Percentiles rank a stretch among this genome's conserved stretches.
Conservation (phyloP, 331 rosid genomes). For the Phaseolus coccineus region DNA sequence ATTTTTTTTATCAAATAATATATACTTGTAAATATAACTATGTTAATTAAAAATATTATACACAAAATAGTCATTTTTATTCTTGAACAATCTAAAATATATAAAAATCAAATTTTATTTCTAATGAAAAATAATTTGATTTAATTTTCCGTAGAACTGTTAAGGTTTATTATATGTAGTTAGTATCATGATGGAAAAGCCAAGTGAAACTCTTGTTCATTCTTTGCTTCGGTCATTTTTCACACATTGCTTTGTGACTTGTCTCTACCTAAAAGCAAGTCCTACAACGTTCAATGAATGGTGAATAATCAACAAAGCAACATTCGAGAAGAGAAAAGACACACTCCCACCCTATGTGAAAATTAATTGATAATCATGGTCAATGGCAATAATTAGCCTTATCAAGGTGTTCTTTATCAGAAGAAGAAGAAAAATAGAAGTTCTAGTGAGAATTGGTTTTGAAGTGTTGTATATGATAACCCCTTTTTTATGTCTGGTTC, state of each 20-base stretch:
- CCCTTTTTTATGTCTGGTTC: constrained; percentile 1
- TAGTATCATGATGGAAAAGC: not conserved
- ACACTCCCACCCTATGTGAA: not conserved
- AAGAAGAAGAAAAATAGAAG: not conserved
- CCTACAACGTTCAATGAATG: not conserved
- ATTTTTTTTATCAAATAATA: too few species aligned
- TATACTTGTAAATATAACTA: too few species aligned
- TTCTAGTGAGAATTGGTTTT: not conserved
- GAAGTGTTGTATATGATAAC: not conserved
- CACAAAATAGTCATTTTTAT: too few species aligned
- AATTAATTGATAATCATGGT: constrained; percentile 28
- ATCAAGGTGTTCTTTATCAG: constrained; percentile 17
- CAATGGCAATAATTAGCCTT: constrained; percentile 37
- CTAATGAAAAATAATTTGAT: not conserved
- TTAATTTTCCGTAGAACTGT: too few species aligned
- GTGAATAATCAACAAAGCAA: not conserved
- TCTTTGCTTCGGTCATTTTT: not conserved
- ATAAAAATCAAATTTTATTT: too few species aligned
- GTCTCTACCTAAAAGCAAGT: not conserved
- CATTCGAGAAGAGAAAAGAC: not conserved
- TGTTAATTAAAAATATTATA: too few species aligned
- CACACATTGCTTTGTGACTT: not conserved
- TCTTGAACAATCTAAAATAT: too few species aligned
- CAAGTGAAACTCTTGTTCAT: constrained; percentile 28
- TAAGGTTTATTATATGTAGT: not conserved